Base-by-base conservation (phyloP, 2,329 filamentous ascomycete species). In the Ceratocystis cacaofunesta region DNA sequence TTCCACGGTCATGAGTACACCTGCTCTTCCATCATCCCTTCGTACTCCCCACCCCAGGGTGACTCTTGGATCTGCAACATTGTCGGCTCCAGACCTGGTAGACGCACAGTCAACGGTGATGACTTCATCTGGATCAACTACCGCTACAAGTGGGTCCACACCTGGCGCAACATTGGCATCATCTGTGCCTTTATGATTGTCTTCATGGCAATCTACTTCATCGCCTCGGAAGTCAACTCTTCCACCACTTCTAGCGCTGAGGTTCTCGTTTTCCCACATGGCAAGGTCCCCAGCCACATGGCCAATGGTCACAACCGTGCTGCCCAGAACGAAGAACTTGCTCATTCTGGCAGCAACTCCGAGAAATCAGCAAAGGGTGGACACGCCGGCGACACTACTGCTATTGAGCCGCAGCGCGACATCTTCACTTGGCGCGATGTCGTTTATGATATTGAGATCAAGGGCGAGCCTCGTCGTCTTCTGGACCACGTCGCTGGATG, bases 341-440 rank as follows among this genome's bases (percentile, higher is more conserved):
- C 70, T 0, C 69, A 73, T 76, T n/a, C 5, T 15, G 64, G 32
- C 1, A 1, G 80, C 77, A 15, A 83, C 78, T 3, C 79, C 77
- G 3, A 67, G 25, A 61, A 61, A 36, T 48, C 22, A 3, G 25
- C 64, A 0, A 61, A 62, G 19, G 48, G n/a, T 3, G 68, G 69
- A 1, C 68, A 68, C 0, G 70, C 72, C 0, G 71, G 73, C 43
- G 70, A 69, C 17, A 61, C 62, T 12, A 58, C 43, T 22, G 72
- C 70, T 0, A 73, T 78, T 1, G 73, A 75, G 25, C 75, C 77
- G 0, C 78, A 80, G 69, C 84, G 70, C 3, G 78, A 79, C 44
- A 81, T 92, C 65, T 92, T 94, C 74, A 87, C 88, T 50, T 95
- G 89, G 90, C 80, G 83, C 65, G 80, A 91, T 70, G 85, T 94